Evolutionary conservation across 2,329 filamentous ascomycete species (phyloP).

Genomic region (Fusarium sp.): DNA sequence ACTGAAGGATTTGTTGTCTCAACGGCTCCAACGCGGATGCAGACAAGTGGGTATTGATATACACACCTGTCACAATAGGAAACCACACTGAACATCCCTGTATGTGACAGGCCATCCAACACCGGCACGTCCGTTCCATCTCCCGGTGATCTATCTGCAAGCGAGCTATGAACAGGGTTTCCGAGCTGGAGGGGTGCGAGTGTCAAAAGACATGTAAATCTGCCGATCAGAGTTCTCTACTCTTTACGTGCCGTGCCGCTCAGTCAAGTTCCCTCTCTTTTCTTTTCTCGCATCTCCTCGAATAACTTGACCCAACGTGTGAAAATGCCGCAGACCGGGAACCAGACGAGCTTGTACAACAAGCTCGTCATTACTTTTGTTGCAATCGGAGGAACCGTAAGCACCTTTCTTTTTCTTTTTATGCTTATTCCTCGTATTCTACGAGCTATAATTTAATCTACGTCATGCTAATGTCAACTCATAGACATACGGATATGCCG

Average conservation of each 20-base stretch:
- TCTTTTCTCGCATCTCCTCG: neutral
- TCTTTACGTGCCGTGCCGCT: no score
- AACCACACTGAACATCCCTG: conserved; percentile 8
- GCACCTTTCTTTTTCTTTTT: conserved; percentile 6
- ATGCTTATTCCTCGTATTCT: neutral
- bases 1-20: neutral
- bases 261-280: neutral
- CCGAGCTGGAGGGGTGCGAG: neutral
- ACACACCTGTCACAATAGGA: conserved; percentile 2
- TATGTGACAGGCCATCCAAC: neutral
- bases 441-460: neutral
- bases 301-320: neutral
- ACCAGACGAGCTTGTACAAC: conserved; percentile 51
- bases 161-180: neutral
- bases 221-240: conserved; percentile 1
- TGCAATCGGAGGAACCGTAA: conserved; percentile 52
- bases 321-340: conserved; percentile 28
- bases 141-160: conserved; percentile 5
- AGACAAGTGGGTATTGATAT: neutral
- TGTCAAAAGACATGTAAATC: neutral
- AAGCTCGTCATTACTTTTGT: conserved; percentile 54
- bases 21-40: neutral
- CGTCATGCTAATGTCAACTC: neutral
- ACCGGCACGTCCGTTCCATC: conserved; percentile 2
- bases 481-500: conserved; percentile 65